Conservation (phyloP, 306 rosid genomes). For the Bauhinia variegata region DNA sequence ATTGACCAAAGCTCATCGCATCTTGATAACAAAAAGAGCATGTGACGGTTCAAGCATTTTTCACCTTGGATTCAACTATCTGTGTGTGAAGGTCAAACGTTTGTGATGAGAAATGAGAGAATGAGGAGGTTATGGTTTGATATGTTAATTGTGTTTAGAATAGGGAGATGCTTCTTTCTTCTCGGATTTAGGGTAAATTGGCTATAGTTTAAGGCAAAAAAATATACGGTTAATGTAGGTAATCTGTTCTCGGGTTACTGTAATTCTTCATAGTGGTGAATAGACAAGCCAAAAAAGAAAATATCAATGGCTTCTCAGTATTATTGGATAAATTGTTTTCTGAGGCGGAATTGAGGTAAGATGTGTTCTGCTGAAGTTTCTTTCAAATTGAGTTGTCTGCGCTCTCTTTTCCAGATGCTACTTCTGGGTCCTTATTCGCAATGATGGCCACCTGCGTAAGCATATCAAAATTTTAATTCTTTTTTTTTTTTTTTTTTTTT, state of each 20-base stretch:
- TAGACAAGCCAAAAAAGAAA: no score
- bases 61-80: constrained; percentile 28
- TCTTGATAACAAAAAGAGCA: constrained; percentile 54
- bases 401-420: no score
- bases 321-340: no score
- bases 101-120: constrained; percentile 11
- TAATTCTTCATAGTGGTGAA: background rate
- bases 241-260: background rate
- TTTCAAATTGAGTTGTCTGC: no score
- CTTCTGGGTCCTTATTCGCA: no score
- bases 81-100: constrained; percentile 11
- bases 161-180: background rate
- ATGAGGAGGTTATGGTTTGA: constrained; percentile 31
- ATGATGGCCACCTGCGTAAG: no score
- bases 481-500: no score
- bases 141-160: constrained; percentile 21
- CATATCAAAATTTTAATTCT: no score
- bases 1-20: constrained; percentile 56
- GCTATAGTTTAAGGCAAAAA: constrained; percentile 24
- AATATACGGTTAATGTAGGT: constrained; percentile 13
- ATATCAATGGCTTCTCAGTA: no score
- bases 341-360: no score
- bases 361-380: no score
- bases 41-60: constrained; percentile 35
- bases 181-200: constrained; percentile 16